These are phyloP conservation scores for Centella asiatica DNA, from an alignment of 129 eudicot genomes.

Conservation along the genomic window DNA sequence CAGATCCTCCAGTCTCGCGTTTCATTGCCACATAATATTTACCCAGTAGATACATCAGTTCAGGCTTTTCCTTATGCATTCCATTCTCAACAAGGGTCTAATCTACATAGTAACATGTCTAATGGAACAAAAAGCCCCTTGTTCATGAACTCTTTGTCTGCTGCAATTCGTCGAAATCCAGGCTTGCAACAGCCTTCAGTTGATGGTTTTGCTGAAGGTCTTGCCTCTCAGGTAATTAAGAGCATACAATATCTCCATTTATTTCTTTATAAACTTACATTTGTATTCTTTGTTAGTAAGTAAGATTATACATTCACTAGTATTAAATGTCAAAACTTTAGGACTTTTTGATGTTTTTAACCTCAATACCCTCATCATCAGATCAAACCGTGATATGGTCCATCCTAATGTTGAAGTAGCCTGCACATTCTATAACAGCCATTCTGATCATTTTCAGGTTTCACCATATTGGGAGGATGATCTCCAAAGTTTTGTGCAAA, in stretches of 20 bases:
- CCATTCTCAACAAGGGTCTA: conserved; percentile 24
- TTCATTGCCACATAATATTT: conserved; percentile 36
- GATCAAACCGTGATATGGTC: neutral
- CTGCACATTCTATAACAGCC: neutral
- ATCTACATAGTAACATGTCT: conserved; percentile 19
- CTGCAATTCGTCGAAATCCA: conserved; percentile 28
- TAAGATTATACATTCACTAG: neutral
- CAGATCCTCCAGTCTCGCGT: conserved; percentile 51
- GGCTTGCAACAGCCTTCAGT: conserved; percentile 33
- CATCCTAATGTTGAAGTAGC: neutral
- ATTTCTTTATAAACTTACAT: too few relatives aligned
- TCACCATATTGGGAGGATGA: conserved; percentile 64
- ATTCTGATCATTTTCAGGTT: conserved; percentile 30
- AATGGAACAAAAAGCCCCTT: conserved; percentile 33
- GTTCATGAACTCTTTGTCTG: conserved; percentile 27
- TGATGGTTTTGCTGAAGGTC: conserved; percentile 27
- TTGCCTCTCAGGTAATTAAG: conserved; percentile 39
- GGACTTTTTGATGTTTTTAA: neutral
- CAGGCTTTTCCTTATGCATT: conserved; percentile 34
- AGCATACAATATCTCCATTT: too few relatives aligned
- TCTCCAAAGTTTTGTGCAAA: conserved; percentile 74
- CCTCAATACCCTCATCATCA: neutral
- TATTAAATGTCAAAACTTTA: neutral
- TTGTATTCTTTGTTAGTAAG: too few relatives aligned
- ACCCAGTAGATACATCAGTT: conserved; percentile 41